Evolutionary conservation across 495 filamentous ascomycete genomes (phyloP), one percentile per base, ranked within the genome.

Genomic region (Penicilliopsis zonata): DNA sequence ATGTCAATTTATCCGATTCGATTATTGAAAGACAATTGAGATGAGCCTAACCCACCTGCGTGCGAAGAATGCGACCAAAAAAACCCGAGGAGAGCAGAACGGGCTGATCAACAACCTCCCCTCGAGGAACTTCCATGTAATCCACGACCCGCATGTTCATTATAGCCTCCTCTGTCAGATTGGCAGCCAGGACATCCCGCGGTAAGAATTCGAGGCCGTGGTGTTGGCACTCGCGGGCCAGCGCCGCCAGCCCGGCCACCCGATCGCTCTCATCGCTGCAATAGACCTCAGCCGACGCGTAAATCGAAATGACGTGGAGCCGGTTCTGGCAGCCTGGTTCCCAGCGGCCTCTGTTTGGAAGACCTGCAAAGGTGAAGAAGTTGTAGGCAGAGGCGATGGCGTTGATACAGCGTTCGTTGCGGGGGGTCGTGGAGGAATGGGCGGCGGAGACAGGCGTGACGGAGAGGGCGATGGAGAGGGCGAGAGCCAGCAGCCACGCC

Each of bases 341-440:
- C 41, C 52, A 63, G 22, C 44, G 36, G 0, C 46, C 47, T 9
- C 31, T 40, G 12, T 44, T 31, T 2, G 46, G 39, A 17, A 34
- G 10, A 2, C 50, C 57, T 7, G 43, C 34, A 31, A 66, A 66
- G 1, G 46, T 38, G 28, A 66, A 44, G 32, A 59, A 63, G 28
- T 48, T 47, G 33, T 52, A 54, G 3, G 57, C 53, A 5, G 53
- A 53, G 31, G 41, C 55, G 5, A 61, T 31, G 8, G 57, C 49
- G 1, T 47, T 58, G 26, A 61, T 55, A 26, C 59, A 63, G n/a
- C 44, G 51, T 36, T 53, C 55, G n/a, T n/a, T n/a, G n/a, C n/a
- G n/a, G n/a, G n/a, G n/a, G n/a, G n/a, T n/a, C n/a, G n/a, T n/a
- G n/a, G n/a, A n/a, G n/a, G n/a, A n/a, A n/a, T n/a, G n/a, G n/a